Percentiles rank a stretch among this genome's conserved stretches.
These are phyloP conservation scores for Pichia sp. DNA, from an alignment of 1,139 yeast species.

Conservation along the genomic window DNA sequence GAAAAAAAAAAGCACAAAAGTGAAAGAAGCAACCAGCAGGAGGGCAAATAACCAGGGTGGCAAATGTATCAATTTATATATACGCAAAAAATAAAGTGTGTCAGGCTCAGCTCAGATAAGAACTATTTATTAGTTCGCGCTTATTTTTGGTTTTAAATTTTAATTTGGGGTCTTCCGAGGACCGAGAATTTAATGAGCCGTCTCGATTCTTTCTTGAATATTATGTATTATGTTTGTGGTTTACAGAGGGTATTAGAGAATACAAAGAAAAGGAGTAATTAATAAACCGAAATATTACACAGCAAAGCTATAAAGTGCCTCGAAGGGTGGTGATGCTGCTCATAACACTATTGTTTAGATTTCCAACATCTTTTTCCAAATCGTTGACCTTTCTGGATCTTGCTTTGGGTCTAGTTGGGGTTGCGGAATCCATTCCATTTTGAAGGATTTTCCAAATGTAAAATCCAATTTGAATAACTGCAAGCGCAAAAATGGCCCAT, in stretches of 20 bases:
- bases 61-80: background rate
- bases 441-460: constrained; percentile 1
- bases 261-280: background rate
- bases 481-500: constrained; percentile 13
- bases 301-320: constrained; percentile 4
- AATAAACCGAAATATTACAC: background rate
- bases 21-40: background rate
- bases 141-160: no score
- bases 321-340: constrained; percentile 16
- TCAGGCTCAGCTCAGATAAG: background rate
- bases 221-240: background rate
- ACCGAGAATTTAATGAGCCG: background rate
- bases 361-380: constrained; percentile 8
- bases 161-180: background rate
- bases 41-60: background rate
- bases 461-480: constrained; percentile 4
- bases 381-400: background rate
- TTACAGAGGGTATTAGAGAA: background rate
- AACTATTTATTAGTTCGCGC: background rate
- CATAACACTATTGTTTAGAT: constrained; percentile 12
- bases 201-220: background rate
- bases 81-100: background rate
- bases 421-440: background rate
- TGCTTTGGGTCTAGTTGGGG: background rate
- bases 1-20: background rate